phyloP scores from a whole-genome alignment of 768 basidiomycete species.

The Coprinopsis sp. region DNA sequence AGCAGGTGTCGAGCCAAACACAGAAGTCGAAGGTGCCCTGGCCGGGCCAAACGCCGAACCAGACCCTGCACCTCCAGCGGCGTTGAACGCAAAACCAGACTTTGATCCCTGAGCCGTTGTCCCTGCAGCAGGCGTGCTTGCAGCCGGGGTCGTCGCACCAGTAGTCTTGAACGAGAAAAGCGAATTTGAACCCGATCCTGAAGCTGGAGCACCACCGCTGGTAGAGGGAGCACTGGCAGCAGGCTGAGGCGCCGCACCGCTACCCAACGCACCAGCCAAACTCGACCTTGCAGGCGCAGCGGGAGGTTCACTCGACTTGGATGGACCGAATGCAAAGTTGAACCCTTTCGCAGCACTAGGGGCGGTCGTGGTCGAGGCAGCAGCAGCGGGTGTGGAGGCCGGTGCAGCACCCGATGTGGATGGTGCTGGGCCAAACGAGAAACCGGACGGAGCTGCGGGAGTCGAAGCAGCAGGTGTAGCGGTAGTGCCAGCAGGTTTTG shows the following conservation, averaged over 20 bases:
- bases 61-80: no score
- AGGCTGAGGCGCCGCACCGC: not conserved
- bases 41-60: conserved; percentile 5
- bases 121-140: not conserved
- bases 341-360: no score
- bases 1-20: conserved; percentile 1
- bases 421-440: no score
- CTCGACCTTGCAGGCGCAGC: not conserved
- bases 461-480: no score
- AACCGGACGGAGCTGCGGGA: no score
- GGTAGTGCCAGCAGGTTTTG: no score
- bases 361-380: no score
- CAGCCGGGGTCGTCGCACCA: conserved; percentile 1
- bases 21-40: conserved; percentile 13
- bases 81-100: no score
- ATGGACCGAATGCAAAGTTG: conserved; percentile 4
- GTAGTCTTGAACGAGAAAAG: conserved; percentile 13
- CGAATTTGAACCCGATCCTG: not conserved
- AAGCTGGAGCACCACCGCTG: no score
- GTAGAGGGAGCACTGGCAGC: no score
- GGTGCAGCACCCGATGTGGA: no score
- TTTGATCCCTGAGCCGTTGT: not conserved
- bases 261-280: not conserved
- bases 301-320: not conserved
- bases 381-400: no score